Base-by-base conservation (phyloP, 176 grass and related monocot genomes). In the Panicum miliaceum region DNA sequence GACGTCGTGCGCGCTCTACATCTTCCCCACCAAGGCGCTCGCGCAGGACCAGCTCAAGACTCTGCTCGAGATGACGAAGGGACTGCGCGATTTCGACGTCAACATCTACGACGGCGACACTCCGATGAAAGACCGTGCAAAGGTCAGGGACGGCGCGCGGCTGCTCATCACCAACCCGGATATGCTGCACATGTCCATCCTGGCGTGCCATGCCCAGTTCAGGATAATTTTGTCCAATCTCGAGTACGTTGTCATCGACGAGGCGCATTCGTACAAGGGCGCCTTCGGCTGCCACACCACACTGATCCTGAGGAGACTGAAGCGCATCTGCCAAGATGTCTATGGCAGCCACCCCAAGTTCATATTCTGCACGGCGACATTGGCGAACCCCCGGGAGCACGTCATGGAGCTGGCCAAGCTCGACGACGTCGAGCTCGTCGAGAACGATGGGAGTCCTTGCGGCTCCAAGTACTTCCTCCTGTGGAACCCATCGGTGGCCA, bases 201-300 rank as follows among this genome's bases (percentile, higher is more conserved):
- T 96, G 40, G 91, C 91, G 9, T 76, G 75, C 79, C 91, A 96
- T 46, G 63, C 23, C 12, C 86, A 89, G 81, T 96, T 96, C 76
- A 22, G 72, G 68, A 74, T 81, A 41, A 73, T 91, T 22, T 78
- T 96, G 22, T 93, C 84, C 64, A 93, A 91, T 43, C 94, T 96
- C 57, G 64, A 82, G 68, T 89, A 91, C 68, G 41, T 96, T 23
- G 84, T 93, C 71, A 64, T 93, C 71, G 94, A 91, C 79, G 94
- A 97, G 87, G 85, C 94, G 36, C 94, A 96, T 73, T 68, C 76
- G 3, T 96, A 96, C 76, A 85, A 89, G 67, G 94, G 94, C 62
- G 94, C 94, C 56, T 97, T 97, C 80, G 94, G 94, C 36, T 93
- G 94, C 52, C 94, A 96, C 16, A 75, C 81, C n/a, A 86, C 94